These are phyloP conservation scores for Paramarasmius palmivorus DNA, from an alignment of 1,284 basidiomycete species.

Conservation along the genomic window DNA sequence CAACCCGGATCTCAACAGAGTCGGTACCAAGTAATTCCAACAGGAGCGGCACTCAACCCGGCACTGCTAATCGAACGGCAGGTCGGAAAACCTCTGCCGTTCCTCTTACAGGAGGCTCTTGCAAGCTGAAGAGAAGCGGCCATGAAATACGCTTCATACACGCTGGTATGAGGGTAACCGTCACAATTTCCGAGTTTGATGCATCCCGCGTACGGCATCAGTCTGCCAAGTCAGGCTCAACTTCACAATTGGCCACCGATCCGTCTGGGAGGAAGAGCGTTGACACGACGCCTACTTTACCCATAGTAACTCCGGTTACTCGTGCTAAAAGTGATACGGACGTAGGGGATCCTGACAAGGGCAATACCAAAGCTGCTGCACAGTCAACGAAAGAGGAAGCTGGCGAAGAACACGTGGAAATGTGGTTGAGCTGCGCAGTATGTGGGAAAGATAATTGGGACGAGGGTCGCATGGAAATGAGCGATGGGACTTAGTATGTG, in stretches of 20 bases:
- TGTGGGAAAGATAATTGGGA: conserved; percentile 39
- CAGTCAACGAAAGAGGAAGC: neutral
- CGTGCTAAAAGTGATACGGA: neutral
- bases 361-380: neutral
- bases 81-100: no score
- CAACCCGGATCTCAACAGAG: no score
- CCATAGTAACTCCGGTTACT: conserved; percentile 19
- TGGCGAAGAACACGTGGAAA: conserved; percentile 26
- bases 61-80: no score
- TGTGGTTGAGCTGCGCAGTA: conserved; percentile 58
- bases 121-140: neutral
- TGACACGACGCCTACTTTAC: conserved; percentile 30
- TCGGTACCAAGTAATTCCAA: no score
- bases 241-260: neutral
- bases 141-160: conserved; percentile 11
- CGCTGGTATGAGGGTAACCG: neutral
- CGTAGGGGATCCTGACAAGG: neutral
- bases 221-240: neutral
- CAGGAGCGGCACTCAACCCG: no score
- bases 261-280: conserved; percentile 20
- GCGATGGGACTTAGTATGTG: conserved; percentile 59
- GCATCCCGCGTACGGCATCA: neutral
- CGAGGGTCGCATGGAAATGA: conserved; percentile 41
- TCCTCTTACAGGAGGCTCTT: neutral
- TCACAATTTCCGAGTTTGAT: neutral